phyloP scores from a whole-genome alignment of 2,329 filamentous ascomycete genomes.

The Arachnopeziza araneosa region DNA sequence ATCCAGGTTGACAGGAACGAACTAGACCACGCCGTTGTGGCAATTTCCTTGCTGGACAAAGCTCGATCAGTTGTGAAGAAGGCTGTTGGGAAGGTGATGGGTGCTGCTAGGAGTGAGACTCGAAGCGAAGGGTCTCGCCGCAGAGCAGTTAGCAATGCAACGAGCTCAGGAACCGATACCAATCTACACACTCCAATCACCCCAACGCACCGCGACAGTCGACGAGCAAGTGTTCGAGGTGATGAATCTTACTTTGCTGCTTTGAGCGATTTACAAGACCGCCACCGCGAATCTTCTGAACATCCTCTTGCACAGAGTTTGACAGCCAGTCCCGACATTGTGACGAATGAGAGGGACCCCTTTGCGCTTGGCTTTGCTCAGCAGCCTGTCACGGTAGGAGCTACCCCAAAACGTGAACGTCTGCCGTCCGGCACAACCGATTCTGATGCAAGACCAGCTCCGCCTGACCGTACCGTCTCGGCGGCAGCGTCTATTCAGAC shows the following conservation, averaged over 20 bases:
- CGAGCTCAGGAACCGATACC: constrained; percentile 56
- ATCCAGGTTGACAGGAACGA: constrained; percentile 92
- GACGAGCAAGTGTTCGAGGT: constrained; percentile 51
- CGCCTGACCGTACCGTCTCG: constrained; percentile 30
- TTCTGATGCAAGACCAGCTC: constrained; percentile 35
- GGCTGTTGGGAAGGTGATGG: constrained; percentile 56
- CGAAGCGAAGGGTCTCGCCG: constrained; percentile 51
- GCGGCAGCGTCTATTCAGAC: constrained; percentile 28
- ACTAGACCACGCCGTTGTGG: constrained; percentile 83
- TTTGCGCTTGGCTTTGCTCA: constrained; percentile 31
- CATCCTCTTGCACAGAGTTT: constrained; percentile 74
- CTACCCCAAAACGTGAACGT: constrained; percentile 27
- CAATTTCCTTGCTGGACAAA: constrained; percentile 79
- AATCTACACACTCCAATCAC: constrained; percentile 41
- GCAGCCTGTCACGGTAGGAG: constrained; percentile 30
- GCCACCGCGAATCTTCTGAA: constrained; percentile 44
- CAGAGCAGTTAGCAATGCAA: constrained; percentile 56
- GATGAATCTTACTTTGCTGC: constrained; percentile 51
- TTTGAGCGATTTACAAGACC: constrained; percentile 33
- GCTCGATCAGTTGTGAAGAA: constrained; percentile 74
- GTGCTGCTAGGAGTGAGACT: constrained; percentile 37
- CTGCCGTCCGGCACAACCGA: constrained; percentile 33
- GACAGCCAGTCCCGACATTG: constrained; percentile 59
- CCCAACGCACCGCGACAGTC: constrained; percentile 31
- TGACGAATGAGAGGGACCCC: constrained; percentile 30